Conservation (phyloP, 2,329 filamentous ascomycete genomes). For the Zasmidium citrigriseum region DNA sequence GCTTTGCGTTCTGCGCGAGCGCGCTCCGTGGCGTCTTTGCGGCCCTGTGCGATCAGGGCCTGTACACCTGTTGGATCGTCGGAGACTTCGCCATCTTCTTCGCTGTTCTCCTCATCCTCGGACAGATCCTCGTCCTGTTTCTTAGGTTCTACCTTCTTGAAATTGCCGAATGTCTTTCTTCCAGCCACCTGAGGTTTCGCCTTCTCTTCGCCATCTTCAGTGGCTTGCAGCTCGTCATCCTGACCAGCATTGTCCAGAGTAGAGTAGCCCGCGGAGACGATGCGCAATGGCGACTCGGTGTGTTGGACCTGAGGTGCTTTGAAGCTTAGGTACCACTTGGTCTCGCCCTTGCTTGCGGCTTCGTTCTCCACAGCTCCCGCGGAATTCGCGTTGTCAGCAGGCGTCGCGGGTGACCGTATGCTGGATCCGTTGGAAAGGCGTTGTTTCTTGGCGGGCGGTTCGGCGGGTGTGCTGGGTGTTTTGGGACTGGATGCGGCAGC, state of each 20-base stretch:
- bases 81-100: conserved; percentile 38
- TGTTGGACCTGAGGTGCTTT: conserved; percentile 40
- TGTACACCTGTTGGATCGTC: conserved; percentile 44
- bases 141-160: conserved; percentile 39
- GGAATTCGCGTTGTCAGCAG: conserved; percentile 43
- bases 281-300: conserved; percentile 45
- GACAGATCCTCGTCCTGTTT: conserved; percentile 29
- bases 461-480: conserved; percentile 48
- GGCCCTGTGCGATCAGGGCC: conserved; percentile 47
- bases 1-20: conserved; percentile 46
- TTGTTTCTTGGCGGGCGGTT: conserved; percentile 64
- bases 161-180: conserved; percentile 54
- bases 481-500: conserved; percentile 51
- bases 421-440: conserved; percentile 52
- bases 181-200: conserved; percentile 36
- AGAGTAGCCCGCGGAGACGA: conserved; percentile 65
- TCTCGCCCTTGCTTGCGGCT: conserved; percentile 65
- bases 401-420: conserved; percentile 41
- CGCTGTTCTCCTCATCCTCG: conserved; percentile 36
- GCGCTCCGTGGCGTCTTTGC: conserved; percentile 46
- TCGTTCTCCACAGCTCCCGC: conserved; percentile 57
- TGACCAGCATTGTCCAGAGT: conserved; percentile 44
- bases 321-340: conserved; percentile 72
- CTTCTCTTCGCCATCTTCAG: conserved; percentile 37
- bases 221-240: conserved; percentile 29